A percentile compares a stretch with the other conserved stretches of the same genome.
These are phyloP conservation scores for Aspergillus cavernicola DNA, from an alignment of 495 filamentous ascomycete genomes.

Conservation along the genomic window DNA sequence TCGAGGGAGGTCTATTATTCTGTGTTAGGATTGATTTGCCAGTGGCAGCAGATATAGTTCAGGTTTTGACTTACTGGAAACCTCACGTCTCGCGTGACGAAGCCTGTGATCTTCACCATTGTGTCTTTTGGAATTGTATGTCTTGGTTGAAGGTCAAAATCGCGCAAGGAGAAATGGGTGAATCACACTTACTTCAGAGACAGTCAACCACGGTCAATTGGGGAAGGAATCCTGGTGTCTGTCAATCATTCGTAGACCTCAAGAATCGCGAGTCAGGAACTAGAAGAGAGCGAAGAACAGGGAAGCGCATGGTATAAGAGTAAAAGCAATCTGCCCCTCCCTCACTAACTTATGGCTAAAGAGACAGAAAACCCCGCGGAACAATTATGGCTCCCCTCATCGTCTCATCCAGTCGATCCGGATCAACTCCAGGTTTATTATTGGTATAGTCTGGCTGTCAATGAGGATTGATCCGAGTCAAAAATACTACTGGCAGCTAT, in stretches of 20 bases:
- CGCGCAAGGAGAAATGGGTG: no score
- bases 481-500: conserved; percentile 12
- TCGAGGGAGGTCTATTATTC: conserved; percentile 73
- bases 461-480: conserved; percentile 1
- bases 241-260: no score
- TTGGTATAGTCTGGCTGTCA: conserved; percentile 2
- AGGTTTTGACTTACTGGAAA: conserved; percentile 67
- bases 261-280: background rate
- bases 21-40: background rate
- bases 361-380: conserved; percentile 14
- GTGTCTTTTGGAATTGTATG: conserved; percentile 10
- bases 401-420: background rate
- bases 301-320: conserved; percentile 10
- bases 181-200: background rate
- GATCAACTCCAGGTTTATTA: background rate
- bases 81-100: conserved; percentile 78
- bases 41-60: background rate
- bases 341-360: conserved; percentile 9
- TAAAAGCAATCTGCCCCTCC: background rate
- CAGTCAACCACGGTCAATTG: background rate
- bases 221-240: no score
- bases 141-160: background rate
- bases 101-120: conserved; percentile 78
- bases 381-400: conserved; percentile 12
- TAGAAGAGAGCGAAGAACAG: background rate